Percentiles rank a stretch among this genome's conserved stretches.
Conservation (phyloP, 73 alveolate species). For the Paramecium biaurelia region DNA sequence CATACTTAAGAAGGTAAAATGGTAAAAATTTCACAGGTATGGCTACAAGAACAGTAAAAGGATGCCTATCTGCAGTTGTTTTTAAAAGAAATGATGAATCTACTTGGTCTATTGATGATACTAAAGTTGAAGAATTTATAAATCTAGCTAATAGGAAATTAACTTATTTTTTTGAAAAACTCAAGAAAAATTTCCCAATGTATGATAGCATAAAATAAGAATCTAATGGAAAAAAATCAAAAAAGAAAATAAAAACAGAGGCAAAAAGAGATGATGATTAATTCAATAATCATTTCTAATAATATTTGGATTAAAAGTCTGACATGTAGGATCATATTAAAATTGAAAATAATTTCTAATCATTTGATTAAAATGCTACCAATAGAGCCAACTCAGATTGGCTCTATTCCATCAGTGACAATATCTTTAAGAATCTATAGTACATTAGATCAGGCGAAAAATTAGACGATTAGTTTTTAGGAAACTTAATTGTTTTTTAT, state of each 20-base stretch:
- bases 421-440: background rate
- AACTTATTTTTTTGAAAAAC: background rate
- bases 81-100: conserved; percentile 9
- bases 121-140: conserved; percentile 12
- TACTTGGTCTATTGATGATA: conserved; percentile 6
- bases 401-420: background rate
- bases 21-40: conserved; percentile 15
- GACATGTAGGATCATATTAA: background rate
- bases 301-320: background rate
- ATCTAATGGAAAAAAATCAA: background rate
- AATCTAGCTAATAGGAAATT: conserved; percentile 12
- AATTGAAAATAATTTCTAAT: background rate
- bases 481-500: background rate
- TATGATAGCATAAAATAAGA: background rate
- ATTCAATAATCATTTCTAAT: background rate
- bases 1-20: background rate
- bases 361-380: background rate
- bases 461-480: background rate
- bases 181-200: background rate
- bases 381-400: background rate
- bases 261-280: background rate
- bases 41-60: background rate
- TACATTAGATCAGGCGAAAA: background rate
- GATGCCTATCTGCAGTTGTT: conserved; percentile 26
- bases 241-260: background rate